These are phyloP conservation scores for Calycina herbarum DNA, from an alignment of 2,329 filamentous ascomycete genomes.

Conservation along the genomic window DNA sequence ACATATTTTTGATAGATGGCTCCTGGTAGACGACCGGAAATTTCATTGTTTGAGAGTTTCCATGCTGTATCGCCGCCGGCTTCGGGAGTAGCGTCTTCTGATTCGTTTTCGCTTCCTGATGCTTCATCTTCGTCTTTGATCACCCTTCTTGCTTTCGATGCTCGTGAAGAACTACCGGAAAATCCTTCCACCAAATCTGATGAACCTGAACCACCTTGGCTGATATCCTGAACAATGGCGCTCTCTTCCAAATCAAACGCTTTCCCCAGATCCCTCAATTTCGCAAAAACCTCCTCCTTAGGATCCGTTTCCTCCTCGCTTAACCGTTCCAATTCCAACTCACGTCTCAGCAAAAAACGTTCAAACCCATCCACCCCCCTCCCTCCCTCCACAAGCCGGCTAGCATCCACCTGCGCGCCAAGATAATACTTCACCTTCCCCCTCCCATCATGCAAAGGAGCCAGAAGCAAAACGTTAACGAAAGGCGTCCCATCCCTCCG, in stretches of 20 bases:
- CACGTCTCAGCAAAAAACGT: slow-evolving; percentile 9
- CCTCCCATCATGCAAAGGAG: slow-evolving; percentile 18
- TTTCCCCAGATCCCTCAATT: slow-evolving; percentile 15
- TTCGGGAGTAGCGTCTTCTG: not conserved
- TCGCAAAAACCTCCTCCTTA: slow-evolving; percentile 9
- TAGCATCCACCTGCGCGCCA: slow-evolving; percentile 22
- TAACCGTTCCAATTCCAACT: slow-evolving; percentile 3
- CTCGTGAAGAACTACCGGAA: not conserved
- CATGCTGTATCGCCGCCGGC: slow-evolving; percentile 6
- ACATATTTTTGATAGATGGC: slow-evolving; percentile 21
- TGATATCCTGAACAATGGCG: slow-evolving; percentile 58
- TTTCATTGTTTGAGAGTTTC: slow-evolving; percentile 4
- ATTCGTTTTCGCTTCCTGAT: not conserved
- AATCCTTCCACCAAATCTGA: slow-evolving; percentile 39
- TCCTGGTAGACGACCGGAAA: slow-evolving; percentile 19
- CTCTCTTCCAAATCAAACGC: slow-evolving; percentile 68
- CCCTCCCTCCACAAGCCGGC: slow-evolving; percentile 16
- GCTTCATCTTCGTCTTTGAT: slow-evolving; percentile 13
- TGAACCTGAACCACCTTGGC: slow-evolving; percentile 53
- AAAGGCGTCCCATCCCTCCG: slow-evolving; percentile 21
- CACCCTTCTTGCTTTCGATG: not conserved
- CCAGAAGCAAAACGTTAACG: slow-evolving; percentile 20
- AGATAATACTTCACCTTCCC: slow-evolving; percentile 22
- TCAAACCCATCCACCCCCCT: slow-evolving; percentile 21
- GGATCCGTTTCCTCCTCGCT: slow-evolving; percentile 7